A percentile compares a stretch with the other conserved stretches of the same genome.
Conservation (phyloP, 2,329 filamentous ascomycete genomes). For the Hymenoscyphus albidus region DNA sequence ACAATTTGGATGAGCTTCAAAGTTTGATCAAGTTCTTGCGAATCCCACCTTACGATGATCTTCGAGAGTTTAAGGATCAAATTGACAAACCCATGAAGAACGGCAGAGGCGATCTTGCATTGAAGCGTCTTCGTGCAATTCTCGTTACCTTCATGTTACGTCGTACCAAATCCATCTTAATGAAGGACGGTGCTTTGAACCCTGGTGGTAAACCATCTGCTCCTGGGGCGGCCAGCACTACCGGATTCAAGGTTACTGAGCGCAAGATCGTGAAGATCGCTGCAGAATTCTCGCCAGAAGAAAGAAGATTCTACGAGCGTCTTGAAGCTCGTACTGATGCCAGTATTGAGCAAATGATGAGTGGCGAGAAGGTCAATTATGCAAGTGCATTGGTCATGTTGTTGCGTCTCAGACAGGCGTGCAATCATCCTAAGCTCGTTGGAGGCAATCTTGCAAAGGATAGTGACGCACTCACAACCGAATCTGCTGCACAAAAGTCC, state of each 20-base stretch:
- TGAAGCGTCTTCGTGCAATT: conserved; percentile 78
- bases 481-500: conserved; percentile 42
- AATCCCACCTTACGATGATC: conserved; percentile 85
- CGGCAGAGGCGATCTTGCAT: conserved; percentile 83
- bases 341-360: conserved; percentile 86
- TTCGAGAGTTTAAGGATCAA: conserved; percentile 83
- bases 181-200: conserved; percentile 76
- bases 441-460: conserved; percentile 83
- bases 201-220: conserved; percentile 62
- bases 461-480: conserved; percentile 74
- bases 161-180: conserved; percentile 95
- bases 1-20: conserved; percentile 94
- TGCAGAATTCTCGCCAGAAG: conserved; percentile 72
- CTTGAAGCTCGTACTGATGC: conserved; percentile 81
- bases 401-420: conserved; percentile 86
- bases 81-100: conserved; percentile 89
- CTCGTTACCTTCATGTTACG: conserved; percentile 96
- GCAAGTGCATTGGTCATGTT: conserved; percentile 90
- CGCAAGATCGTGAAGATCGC: conserved; percentile 80
- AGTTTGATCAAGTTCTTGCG: conserved; percentile 88
- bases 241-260: conserved; percentile 85
- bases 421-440: conserved; percentile 88
- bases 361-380: conserved; percentile 74
- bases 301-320: conserved; percentile 80
- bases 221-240: conserved; percentile 46